phyloP scores from a whole-genome alignment of 768 basidiomycete species.

The Boletus tylopilopsis region DNA sequence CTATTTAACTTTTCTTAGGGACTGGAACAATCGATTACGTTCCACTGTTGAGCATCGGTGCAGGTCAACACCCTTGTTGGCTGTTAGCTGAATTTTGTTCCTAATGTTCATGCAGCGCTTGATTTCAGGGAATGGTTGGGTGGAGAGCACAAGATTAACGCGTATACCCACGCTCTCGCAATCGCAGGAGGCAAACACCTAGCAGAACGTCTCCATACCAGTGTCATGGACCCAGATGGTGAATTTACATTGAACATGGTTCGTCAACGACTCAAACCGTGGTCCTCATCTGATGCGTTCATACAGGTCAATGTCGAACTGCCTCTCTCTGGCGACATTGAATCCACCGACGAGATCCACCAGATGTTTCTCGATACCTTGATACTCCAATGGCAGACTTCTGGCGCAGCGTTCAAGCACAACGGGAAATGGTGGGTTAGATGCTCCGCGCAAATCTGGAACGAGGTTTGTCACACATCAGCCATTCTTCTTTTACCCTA shows the following conservation, averaged over 20 bases:
- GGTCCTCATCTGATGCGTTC: neutral
- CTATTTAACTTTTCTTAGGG: constrained; percentile 41
- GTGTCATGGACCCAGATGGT: constrained; percentile 54
- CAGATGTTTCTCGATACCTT: constrained; percentile 16
- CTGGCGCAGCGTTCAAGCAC: constrained; percentile 16
- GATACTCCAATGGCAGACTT: constrained; percentile 21
- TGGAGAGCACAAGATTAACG: constrained; percentile 68
- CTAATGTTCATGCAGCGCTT: constrained; percentile 44
- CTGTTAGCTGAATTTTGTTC: neutral
- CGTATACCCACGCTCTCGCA: constrained; percentile 69
- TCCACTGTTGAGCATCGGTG: constrained; percentile 49
- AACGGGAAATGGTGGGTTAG: constrained; percentile 32
- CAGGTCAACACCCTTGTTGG: constrained; percentile 37
- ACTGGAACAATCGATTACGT: constrained; percentile 59
- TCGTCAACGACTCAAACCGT: neutral
- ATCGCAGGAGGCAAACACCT: constrained; percentile 59
- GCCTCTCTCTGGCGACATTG: constrained; percentile 30
- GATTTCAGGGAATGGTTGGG: constrained; percentile 72
- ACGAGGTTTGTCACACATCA: constrained; percentile 22
- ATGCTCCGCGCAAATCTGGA: constrained; percentile 31
- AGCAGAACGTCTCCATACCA: constrained; percentile 57
- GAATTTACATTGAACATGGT: constrained; percentile 75
- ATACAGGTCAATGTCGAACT: constrained; percentile 40
- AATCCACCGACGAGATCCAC: constrained; percentile 13
- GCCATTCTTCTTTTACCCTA: neutral